A percentile compares a stretch with the other conserved stretches of the same genome.
Evolutionary conservation across 805 yeast species (phyloP).

Genomic region (Candida koratica): DNA sequence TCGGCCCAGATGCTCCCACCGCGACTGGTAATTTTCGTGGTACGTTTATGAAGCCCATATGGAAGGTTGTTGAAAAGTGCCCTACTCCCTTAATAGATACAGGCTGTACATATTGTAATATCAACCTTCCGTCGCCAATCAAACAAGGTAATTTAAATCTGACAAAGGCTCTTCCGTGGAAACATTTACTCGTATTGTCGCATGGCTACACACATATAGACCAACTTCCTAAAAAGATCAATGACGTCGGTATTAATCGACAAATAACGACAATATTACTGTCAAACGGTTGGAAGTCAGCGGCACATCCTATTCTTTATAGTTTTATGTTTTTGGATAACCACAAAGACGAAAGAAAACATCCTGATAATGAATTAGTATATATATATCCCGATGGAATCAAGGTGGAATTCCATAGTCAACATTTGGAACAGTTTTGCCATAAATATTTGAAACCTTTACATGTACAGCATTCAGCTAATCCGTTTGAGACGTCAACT

Average conservation of each 20-base stretch:
- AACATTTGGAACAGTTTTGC: constrained; percentile 35
- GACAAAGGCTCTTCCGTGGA: constrained; percentile 50
- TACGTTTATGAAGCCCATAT: neutral
- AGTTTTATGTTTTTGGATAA: constrained; percentile 35
- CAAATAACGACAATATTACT: constrained; percentile 25
- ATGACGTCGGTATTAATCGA: constrained; percentile 13
- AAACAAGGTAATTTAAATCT: constrained; percentile 20
- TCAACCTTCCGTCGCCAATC: constrained; percentile 24
- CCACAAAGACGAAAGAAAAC: constrained; percentile 2
- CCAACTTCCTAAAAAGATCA: constrained; percentile 29
- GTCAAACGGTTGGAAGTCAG: constrained; percentile 24
- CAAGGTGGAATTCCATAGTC: constrained; percentile 32
- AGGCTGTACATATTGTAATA: constrained; percentile 57
- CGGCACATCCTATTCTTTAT: constrained; percentile 48
- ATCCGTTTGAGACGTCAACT: constrained; percentile 18
- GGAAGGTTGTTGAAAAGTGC: constrained; percentile 31
- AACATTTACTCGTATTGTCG: constrained; percentile 52
- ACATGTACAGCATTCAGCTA: constrained; percentile 21
- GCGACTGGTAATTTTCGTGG: no score
- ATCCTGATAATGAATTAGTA: constrained; percentile 25
- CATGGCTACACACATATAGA: constrained; percentile 46
- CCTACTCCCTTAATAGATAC: constrained; percentile 53
- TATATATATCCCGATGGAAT: constrained; percentile 54
- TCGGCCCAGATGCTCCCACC: no score
- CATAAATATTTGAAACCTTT: constrained; percentile 38